Evolutionary conservation across 331 rosid genomes (phyloP), one percentile per base, ranked within the genome.

Genomic region (Quercus phellos): DNA sequence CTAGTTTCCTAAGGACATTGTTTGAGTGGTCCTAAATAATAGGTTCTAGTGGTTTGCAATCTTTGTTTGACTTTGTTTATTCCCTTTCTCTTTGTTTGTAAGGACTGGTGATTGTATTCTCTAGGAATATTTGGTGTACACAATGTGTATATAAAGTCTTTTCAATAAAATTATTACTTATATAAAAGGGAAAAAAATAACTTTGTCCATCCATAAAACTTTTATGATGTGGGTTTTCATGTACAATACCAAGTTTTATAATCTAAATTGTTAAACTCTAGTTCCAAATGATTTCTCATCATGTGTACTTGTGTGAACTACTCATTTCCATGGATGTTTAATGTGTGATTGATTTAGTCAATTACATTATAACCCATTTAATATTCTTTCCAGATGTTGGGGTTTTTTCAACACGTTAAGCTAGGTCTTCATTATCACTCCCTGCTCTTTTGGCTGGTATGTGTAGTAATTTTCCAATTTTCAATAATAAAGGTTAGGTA

Each of bases 361-460:
- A 74, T 64, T 74, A 29, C 43, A 27, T 7, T 77, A 43, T 68
- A 80, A 80, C 74, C 51, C 51, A 64, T 70, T 56, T 63, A 71
- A 59, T 58, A 13, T 74, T 55, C 64, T 77, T 81, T 68, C 82
- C 89, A 95, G 99, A 95, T 93, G 99, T 85, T 90, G 77, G 94
- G 96, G 29, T 93, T 93, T 86, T 95, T 88, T 80, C 90, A 75
- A 82, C 96, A 95, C 86, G 80, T 78, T 80, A 95, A 93, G 89
- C 84, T 93, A 46, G 96, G 84, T 32, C 86, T 91, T 91, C 99
- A 95, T 90, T 87, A 84, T 78, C 99, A 93, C 29, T 87, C 99
- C 74, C 80, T 93, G 75, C 76, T 82, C 27, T 95, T 95, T 86
- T 95, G 96, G 99, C 93, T 95, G 97, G 99, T 95, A 93, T 21